These are phyloP conservation scores for Saposhnikovia divaricata DNA, from an alignment of 129 eudicot species.

Conservation along the genomic window DNA sequence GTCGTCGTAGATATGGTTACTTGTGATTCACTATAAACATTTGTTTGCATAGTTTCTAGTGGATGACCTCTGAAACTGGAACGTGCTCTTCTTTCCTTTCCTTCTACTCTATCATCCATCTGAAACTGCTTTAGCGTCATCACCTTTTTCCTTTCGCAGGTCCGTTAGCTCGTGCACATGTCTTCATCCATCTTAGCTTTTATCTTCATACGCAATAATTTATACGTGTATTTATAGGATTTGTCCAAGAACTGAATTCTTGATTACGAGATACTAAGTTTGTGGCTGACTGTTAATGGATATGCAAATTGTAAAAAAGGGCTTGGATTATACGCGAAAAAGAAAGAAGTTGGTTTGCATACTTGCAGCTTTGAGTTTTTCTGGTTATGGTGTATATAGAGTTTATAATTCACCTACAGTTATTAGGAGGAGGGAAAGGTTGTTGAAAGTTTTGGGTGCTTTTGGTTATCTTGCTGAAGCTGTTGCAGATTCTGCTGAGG, in stretches of 20 bases:
- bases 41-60: background rate
- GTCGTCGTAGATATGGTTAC: background rate
- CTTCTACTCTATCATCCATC: conserved; percentile 3
- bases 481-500: conserved; percentile 67
- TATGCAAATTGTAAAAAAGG: conserved; percentile 32
- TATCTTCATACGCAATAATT: background rate
- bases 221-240: background rate
- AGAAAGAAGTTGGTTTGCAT: conserved; percentile 39
- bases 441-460: conserved; percentile 40
- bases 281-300: conserved; percentile 27
- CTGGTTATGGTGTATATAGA: conserved; percentile 54
- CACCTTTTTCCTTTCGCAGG: background rate
- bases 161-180: conserved; percentile 5
- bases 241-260: background rate
- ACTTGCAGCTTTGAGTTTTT: conserved; percentile 46
- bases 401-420: conserved; percentile 49
- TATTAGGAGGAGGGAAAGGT: conserved; percentile 37
- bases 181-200: background rate
- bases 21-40: background rate
- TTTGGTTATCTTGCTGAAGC: conserved; percentile 47
- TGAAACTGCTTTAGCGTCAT: conserved; percentile 16
- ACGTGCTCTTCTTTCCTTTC: background rate
- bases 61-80: background rate
- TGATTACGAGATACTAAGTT: background rate
- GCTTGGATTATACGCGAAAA: conserved; percentile 32